Evolutionary conservation across 2,329 filamentous ascomycete genomes (phyloP), one percentile per base, ranked within the genome.

Genomic region (Ophiocordyceps unilateralis): DNA sequence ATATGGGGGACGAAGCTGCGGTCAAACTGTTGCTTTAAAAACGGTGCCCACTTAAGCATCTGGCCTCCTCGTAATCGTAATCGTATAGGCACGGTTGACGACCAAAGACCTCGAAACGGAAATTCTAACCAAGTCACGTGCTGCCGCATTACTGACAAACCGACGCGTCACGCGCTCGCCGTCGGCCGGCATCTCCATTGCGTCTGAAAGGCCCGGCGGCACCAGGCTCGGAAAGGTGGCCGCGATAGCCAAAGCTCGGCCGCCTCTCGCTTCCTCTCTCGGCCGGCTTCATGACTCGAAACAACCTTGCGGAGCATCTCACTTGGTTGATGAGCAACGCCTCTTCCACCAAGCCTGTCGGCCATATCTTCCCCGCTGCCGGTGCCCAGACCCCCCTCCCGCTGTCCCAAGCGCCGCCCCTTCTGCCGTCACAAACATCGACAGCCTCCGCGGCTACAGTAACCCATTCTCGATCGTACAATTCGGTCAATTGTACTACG

Each of bases 201-300:
- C n/a, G n/a, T n/a, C n/a, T n/a, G n/a, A n/a, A n/a, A n/a, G n/a
- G n/a, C n/a, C n/a, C n/a, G n/a, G n/a, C 28, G 17, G n/a, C 32
- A 19, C 17, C n/a, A 9, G 32, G 28, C 6, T 9, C n/a, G 5
- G 2, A 11, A 30, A 15, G 28, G 28, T 7, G 28, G 28, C n/a
- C 28, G 28, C 28, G 7, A 30, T 14, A 30, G 28, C 28, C 4
- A 30, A 30, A 30, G 32, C 36, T 22, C 19, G 51, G 49, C 45
- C 49, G 40, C 42, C 42, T 30, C 32, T 43, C 46, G 51, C 58
- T 59, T n/a, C n/a, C n/a, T n/a, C n/a, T n/a, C n/a, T n/a, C n/a
- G n/a, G n/a, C n/a, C n/a, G 65, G 55, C 64, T 70, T 69, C 63
- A 77, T 77, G 73, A 77, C 73, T 63, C 70, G 69, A 56, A 75